phyloP scores from a whole-genome alignment of 2,329 filamentous ascomycete species.

The Penicillium capsulatum region DNA sequence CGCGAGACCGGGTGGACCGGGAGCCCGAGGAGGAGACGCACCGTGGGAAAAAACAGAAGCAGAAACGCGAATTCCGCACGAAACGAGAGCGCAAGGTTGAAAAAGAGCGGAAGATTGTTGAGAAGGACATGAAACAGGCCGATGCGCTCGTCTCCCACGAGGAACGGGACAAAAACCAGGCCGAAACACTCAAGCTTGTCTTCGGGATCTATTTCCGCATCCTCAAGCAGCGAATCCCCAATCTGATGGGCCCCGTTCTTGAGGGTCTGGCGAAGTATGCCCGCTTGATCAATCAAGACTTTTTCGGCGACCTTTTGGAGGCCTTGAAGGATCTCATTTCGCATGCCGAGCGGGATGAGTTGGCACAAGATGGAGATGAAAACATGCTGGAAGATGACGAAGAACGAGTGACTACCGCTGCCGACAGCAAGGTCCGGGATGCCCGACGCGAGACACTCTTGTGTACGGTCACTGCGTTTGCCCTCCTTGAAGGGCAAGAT shows the following conservation, averaged over 20 bases:
- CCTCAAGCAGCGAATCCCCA: conserved; percentile 72
- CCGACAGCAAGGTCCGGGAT: conserved; percentile 61
- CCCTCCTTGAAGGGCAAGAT: conserved; percentile 92
- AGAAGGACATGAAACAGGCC: conserved; percentile 89
- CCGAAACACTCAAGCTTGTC: conserved; percentile 91
- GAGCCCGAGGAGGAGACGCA: conserved; percentile 42
- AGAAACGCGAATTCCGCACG: conserved; percentile 79
- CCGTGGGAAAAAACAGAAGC: conserved; percentile 59
- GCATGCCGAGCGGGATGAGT: conserved; percentile 55
- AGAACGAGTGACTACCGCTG: conserved; percentile 42
- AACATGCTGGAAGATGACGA: conserved; percentile 31
- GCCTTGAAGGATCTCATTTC: conserved; percentile 88
- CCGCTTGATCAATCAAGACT: conserved; percentile 97
- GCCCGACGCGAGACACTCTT: conserved; percentile 81
- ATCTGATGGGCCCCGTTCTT: conserved; percentile 93
- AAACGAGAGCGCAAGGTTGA: conserved; percentile 79
- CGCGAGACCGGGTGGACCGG: conserved; percentile 69
- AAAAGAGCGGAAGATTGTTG: conserved; percentile 80
- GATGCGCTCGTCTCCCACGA: conserved; percentile 89
- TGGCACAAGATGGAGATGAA: conserved; percentile 47
- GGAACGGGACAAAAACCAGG: conserved; percentile 88
- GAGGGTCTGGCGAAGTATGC: conserved; percentile 92
- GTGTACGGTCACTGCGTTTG: conserved; percentile 93
- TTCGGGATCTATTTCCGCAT: conserved; percentile 95
- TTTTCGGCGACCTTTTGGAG: conserved; percentile 94